A percentile compares a stretch with the other conserved stretches of the same genome.
Conservation (phyloP, 192 early-diverging fungal genomes). For the Geranomyces michiganensis region DNA sequence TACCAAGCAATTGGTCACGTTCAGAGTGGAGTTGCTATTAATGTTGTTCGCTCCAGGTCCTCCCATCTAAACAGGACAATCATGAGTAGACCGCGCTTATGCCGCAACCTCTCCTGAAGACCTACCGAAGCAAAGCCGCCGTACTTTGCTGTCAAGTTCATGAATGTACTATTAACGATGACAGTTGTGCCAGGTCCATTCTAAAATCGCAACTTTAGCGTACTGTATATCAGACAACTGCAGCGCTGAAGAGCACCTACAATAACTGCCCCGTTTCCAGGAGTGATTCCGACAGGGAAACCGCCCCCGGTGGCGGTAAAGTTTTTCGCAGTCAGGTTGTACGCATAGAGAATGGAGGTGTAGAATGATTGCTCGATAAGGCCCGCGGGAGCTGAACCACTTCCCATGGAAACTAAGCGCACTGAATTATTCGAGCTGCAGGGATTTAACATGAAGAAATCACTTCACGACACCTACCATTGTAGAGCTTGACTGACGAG, state of each 20-base stretch:
- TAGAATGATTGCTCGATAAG: background rate
- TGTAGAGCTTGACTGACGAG: background rate
- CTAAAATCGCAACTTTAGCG: background rate
- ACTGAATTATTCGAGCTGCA: background rate
- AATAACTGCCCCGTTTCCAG: background rate
- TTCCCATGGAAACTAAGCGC: background rate
- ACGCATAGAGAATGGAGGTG: background rate
- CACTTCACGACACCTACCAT: background rate
- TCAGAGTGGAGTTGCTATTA: background rate
- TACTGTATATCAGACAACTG: background rate
- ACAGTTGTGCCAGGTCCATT: background rate
- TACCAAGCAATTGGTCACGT: background rate
- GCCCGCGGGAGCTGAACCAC: background rate
- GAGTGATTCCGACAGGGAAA: background rate
- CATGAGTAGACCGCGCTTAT: background rate
- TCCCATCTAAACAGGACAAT: background rate
- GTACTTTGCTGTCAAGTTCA: constrained; percentile 1
- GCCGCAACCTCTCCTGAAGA: background rate
- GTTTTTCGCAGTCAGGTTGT: background rate
- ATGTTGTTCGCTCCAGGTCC: background rate
- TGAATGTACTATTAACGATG: constrained; percentile 1
- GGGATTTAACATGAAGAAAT: background rate
- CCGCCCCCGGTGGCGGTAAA: background rate
- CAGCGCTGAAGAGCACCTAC: background rate
- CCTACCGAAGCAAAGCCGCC: constrained; percentile 3